Evolutionary conservation across 345 rosid genomes (phyloP).

Genomic region (Bruguiera sexangula): DNA sequence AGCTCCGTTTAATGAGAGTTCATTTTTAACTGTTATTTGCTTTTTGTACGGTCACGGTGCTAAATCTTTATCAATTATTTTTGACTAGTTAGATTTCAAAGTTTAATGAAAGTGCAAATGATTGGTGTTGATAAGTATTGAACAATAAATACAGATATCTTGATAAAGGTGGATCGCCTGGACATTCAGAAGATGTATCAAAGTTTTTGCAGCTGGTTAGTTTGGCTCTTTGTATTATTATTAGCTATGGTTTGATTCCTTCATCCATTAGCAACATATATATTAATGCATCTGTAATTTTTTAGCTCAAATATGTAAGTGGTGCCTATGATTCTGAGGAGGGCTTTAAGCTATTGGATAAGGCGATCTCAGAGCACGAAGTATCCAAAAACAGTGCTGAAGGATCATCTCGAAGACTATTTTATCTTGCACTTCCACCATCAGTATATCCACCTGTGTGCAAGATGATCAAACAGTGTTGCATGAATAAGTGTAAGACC

Average conservation of each 20-base stretch:
- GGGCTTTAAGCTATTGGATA: slow-evolving; percentile 70
- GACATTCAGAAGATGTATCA: slow-evolving; percentile 44
- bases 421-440: slow-evolving; percentile 95
- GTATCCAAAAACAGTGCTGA: slow-evolving; percentile 52
- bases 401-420: slow-evolving; percentile 81
- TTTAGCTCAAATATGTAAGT: slow-evolving; percentile 86
- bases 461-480: slow-evolving; percentile 79
- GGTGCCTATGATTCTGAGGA: slow-evolving; percentile 83
- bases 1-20: neutral
- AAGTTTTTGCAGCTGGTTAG: slow-evolving; percentile 82
- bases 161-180: slow-evolving; percentile 46
- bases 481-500: slow-evolving; percentile 84
- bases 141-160: slow-evolving; percentile 55
- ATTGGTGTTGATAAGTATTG: slow-evolving; percentile 7
- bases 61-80: slow-evolving; percentile 7
- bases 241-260: slow-evolving; percentile 3
- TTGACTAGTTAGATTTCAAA: neutral
- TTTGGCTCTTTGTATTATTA: slow-evolving; percentile 15
- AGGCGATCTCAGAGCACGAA: slow-evolving; percentile 72
- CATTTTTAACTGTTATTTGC: neutral
- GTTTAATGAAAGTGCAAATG: slow-evolving; percentile 11
- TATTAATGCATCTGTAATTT: slow-evolving; percentile 9
- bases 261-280: slow-evolving; percentile 8
- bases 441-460: slow-evolving; percentile 89
- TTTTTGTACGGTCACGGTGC: neutral